Evolutionary conservation across 176 grass and related monocot genomes (phyloP), one percentile per base, ranked within the genome.

Genomic region (Areca catechu): DNA sequence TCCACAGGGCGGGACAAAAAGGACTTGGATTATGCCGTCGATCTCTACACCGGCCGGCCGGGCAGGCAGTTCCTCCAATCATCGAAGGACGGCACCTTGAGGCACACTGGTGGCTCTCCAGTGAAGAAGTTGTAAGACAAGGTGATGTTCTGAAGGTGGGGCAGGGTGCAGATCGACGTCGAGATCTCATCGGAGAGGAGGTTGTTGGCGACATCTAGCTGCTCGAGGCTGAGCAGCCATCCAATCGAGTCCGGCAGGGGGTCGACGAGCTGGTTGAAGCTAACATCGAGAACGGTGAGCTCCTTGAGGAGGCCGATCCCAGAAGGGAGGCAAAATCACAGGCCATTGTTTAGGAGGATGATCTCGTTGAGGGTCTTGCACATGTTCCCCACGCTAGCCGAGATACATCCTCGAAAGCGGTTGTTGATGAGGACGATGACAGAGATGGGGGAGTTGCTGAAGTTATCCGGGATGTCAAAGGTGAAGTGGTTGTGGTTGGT

Each of bases 401-500:
- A 86, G 53, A 96, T 77, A 74, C 91, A 95, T 5, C 91, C 86
- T 4, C 60, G 68, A 6, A 95, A 5, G 24, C 34, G 58, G 4
- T 76, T 84, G 78, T 95, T 90, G 49, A 86, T 86, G 3, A 95
- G 61, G 64, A 90, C 86, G 51, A 95, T 85, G 37, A 95, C 91
- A 3, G 91, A 95, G 20, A 77, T 79, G 4, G 79, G 77, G 23
- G 91, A 95, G 24, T 84, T 84, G 62, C 75, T 66, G 74, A 95
- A 72, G 77, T 66, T 87, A 43, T 64, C 60, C 18, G 86, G 74
- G 48, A 95, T 76, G 22, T 55, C 43, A 63, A 90, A 76, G 24
- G 71, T 56, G 78, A 95, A 90, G 29, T 87, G 55, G 86, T 95
- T 95, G 68, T 96, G 80, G 68, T 96, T 96, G 63, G 86, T 78